Evolutionary conservation across 768 basidiomycete genomes (phyloP), one percentile per base, ranked within the genome.

Genomic region (Boletus rubropictus): DNA sequence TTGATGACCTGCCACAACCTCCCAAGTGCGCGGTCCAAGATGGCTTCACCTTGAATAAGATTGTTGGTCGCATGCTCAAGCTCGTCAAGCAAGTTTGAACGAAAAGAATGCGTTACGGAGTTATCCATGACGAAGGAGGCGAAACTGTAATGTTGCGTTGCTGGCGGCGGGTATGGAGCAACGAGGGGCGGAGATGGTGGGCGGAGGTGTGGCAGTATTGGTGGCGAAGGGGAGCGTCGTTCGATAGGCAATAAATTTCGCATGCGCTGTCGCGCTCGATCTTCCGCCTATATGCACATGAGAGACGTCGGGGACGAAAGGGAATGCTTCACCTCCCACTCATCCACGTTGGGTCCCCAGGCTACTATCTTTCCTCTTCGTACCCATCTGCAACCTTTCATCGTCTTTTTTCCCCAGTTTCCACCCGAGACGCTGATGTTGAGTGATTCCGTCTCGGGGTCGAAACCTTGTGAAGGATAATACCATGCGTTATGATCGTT

Each of bases 61-160:
- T 80, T 81, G 60, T 88, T 89, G 9, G 89, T 89, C 12, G 89
- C 82, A 42, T 84, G 72, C 54, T 90, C 87, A 12, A 93, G 73
- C 56, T 90, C 88, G 53, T 88, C 83, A 20, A 91, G 68, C 39
- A 91, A 68, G 46, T 72, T 75, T 28, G 89, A 86, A 36, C 89
- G 85, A 67, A 89, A 93, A 4, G 89, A 81, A 62, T 88, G 85
- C 15, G 86, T 88, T 14, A 88, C 80, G 7, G 87, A 78, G 52
- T 84, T 86, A 62, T 92, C 89, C 75, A 91, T 77, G 12, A 93
- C 88, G 56, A 89, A 88, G 0, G 89, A 87, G 17, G 88, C 77
- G 66, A 87, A 91, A 51, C 77, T 84, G 49, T 82, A 74, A 58
- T 91, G 88, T 41, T 84, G 78, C 9, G 73, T 64, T 20, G 73